These are phyloP conservation scores for Tetrahymena malaccensis DNA, from an alignment of 73 alveolate genomes.

Conservation along the genomic window DNA sequence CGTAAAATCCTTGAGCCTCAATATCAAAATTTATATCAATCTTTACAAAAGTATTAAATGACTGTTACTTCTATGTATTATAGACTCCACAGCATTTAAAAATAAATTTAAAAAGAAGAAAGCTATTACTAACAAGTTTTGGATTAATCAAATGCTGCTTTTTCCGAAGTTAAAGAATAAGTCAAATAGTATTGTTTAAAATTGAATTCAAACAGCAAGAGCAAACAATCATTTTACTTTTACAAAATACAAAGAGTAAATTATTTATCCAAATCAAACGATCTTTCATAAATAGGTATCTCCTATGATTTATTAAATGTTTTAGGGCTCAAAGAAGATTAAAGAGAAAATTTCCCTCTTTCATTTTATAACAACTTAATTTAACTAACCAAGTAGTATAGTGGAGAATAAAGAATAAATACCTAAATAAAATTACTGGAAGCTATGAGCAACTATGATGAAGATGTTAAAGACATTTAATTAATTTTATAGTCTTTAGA, in stretches of 20 bases:
- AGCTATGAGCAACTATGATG: background rate
- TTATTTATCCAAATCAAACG: background rate
- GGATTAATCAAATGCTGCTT: background rate
- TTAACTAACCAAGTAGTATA: background rate
- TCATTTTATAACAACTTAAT: background rate
- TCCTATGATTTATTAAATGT: background rate
- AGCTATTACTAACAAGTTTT: background rate
- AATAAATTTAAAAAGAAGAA: background rate
- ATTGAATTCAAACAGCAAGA: background rate
- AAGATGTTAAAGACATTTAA: background rate
- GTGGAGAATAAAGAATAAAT: background rate
- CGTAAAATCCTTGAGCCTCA: background rate
- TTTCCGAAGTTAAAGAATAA: background rate
- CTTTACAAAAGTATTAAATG: background rate
- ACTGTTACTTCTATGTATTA: background rate
- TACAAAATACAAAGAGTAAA: background rate
- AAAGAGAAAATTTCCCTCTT: background rate
- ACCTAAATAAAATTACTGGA: background rate
- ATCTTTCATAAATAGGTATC: background rate
- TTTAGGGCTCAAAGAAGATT: background rate
- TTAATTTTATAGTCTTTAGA: background rate
- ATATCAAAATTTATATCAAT: background rate
- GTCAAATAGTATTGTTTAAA: background rate
- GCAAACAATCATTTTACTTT: background rate
- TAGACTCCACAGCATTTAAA: background rate